Conservation (phyloP, 495 filamentous ascomycete species). For the Chaetomidium leptoderma region DNA sequence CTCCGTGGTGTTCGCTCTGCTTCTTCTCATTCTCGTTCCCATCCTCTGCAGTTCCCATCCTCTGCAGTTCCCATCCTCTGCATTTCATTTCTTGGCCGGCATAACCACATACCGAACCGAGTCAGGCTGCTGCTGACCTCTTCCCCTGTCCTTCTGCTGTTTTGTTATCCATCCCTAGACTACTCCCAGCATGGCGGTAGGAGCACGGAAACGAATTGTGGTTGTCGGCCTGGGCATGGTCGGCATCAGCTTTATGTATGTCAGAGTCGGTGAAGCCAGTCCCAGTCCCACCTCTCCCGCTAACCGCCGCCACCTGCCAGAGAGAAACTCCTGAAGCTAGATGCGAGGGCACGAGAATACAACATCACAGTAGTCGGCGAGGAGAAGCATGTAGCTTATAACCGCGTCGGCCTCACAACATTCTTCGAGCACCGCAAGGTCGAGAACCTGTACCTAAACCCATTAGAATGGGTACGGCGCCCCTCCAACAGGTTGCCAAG, state of each 20-base stretch:
- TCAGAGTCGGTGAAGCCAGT: not conserved
- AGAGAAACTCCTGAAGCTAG: constrained; percentile 87
- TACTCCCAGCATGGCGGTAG: constrained; percentile 31
- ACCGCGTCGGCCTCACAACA: constrained; percentile 88
- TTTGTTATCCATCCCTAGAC: not conserved
- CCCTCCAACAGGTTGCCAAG: not conserved
- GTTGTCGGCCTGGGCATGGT: constrained; percentile 96
- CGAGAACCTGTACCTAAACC: constrained; percentile 87
- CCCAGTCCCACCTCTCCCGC: not conserved
- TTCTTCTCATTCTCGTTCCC: not conserved
- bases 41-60: not conserved
- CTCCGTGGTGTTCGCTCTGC: not conserved
- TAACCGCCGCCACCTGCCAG: constrained; percentile 29
- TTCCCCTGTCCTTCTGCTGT: not conserved
- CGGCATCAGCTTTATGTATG: constrained; percentile 88
- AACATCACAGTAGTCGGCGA: constrained; percentile 90
- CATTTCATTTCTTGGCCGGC: too few relatives aligned
- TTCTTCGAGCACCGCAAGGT: constrained; percentile 91
- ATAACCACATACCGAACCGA: not conserved
- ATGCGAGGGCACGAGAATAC: constrained; percentile 70
- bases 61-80: too few relatives aligned
- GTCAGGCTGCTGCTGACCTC: not conserved
- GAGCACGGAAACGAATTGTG: constrained; percentile 65
- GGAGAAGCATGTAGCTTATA: constrained; percentile 88
- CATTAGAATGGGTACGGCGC: constrained; percentile 83